Conservation (phyloP, 106 monocot genomes). For the Dendrobium chrysotoxum region DNA sequence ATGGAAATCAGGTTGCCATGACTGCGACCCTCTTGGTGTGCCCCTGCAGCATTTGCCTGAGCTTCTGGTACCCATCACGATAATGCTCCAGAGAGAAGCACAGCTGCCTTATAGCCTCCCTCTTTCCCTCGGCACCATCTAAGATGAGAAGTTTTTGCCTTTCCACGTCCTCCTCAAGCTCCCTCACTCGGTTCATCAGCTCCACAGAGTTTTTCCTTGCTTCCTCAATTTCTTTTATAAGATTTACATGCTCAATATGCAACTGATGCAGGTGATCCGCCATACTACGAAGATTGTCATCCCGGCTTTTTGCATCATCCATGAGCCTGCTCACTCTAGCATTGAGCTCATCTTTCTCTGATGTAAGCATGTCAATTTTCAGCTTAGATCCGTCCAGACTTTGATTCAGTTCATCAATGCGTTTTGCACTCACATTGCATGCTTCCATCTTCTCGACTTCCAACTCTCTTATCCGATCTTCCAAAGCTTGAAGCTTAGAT, state of each 20-base stretch:
- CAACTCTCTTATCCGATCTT: slow-evolving; percentile 14
- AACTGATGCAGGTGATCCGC: slow-evolving; percentile 35
- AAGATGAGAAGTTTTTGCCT: slow-evolving; percentile 39
- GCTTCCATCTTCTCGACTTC: slow-evolving; percentile 28
- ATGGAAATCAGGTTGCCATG: too few relatives aligned
- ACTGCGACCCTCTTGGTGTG: slow-evolving; percentile 18
- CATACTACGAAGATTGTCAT: slow-evolving; percentile 13
- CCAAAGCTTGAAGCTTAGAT: slow-evolving; percentile 6
- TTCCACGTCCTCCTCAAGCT: slow-evolving; percentile 55
- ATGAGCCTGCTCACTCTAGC: slow-evolving; percentile 16
- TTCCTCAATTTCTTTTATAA: slow-evolving; percentile 33
- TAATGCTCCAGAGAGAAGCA: slow-evolving; percentile 91
- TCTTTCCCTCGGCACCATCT: slow-evolving; percentile 72
- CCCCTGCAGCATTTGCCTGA: slow-evolving; percentile 38
- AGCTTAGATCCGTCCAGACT: slow-evolving; percentile 22
- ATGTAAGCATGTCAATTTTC: slow-evolving; percentile 21
- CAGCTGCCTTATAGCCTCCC: slow-evolving; percentile 92
- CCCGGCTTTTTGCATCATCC: slow-evolving; percentile 13
- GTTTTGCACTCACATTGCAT: slow-evolving; percentile 5
- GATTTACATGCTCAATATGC: slow-evolving; percentile 35
- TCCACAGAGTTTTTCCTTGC: slow-evolving; percentile 12
- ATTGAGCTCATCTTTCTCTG: slow-evolving; percentile 39
- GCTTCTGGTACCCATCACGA: slow-evolving; percentile 56
- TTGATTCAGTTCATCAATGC: slow-evolving; percentile 20
- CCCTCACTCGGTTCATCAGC: slow-evolving; percentile 20